These are phyloP conservation scores for Aquilaria yunnanensis DNA, from an alignment of 345 rosid species.

Conservation along the genomic window DNA sequence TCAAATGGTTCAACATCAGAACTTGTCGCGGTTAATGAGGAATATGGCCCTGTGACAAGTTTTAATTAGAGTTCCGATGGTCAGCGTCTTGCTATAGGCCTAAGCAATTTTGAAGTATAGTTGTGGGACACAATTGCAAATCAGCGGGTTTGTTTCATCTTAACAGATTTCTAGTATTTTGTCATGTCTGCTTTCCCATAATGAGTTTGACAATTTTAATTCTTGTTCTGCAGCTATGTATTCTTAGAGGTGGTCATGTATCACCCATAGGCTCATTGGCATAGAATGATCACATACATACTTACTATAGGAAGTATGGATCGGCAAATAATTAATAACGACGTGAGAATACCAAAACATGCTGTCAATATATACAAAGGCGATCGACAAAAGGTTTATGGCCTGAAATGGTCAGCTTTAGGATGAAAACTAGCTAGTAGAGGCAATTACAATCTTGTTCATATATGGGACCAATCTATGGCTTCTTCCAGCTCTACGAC, in stretches of 20 bases:
- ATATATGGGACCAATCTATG: constrained; percentile 33
- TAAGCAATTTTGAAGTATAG: constrained; percentile 41
- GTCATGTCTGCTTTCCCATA: neutral
- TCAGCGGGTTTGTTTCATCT: constrained; percentile 16
- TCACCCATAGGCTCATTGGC: constrained; percentile 29
- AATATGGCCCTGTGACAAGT: constrained; percentile 38
- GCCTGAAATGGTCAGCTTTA: constrained; percentile 39
- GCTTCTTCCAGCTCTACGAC: constrained; percentile 22
- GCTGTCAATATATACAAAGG: constrained; percentile 27
- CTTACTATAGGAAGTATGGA: constrained; percentile 18
- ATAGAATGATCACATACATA: constrained; percentile 29
- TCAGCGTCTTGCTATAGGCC: constrained; percentile 29
- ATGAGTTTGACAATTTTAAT: neutral
- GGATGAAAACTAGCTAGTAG: constrained; percentile 38
- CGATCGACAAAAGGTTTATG: constrained; percentile 30
- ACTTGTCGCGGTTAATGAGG: constrained; percentile 35
- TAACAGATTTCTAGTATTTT: neutral
- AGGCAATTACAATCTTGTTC: constrained; percentile 31
- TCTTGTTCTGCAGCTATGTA: constrained; percentile 21
- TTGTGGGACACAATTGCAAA: constrained; percentile 33
- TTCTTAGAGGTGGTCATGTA: constrained; percentile 26
- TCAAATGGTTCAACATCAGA: constrained; percentile 30
- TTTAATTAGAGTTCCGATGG: constrained; percentile 45
- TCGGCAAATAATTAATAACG: constrained; percentile 24
- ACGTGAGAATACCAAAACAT: constrained; percentile 29